Percentiles rank a stretch among this genome's conserved stretches.
These are phyloP conservation scores for Pistacia vera DNA, from an alignment of 345 rosid species.

Conservation along the genomic window DNA sequence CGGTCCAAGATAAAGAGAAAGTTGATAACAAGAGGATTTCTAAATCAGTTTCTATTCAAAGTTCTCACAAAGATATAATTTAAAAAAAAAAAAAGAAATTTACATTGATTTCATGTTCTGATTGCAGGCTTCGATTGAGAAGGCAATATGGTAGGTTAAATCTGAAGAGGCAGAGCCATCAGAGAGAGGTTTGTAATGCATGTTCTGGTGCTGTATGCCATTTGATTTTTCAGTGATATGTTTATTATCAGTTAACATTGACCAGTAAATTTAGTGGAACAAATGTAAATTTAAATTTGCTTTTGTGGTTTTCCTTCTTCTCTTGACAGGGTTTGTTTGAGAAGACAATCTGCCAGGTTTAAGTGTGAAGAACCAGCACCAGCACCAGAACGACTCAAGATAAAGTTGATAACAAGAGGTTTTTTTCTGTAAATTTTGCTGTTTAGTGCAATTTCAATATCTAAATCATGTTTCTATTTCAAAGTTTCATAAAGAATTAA, in stretches of 20 bases:
- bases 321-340: slow-evolving; percentile 13
- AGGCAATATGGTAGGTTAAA: slow-evolving; percentile 31
- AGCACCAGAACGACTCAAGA: slow-evolving; percentile 9
- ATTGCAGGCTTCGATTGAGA: slow-evolving; percentile 29
- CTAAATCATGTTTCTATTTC: neutral
- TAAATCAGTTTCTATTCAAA: neutral
- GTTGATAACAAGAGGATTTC: slow-evolving; percentile 37
- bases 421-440: slow-evolving; percentile 8
- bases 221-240: neutral
- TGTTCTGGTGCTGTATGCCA: neutral
- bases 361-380: slow-evolving; percentile 18
- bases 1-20: slow-evolving; percentile 31
- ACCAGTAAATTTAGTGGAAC: neutral
- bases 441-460: slow-evolving; percentile 14
- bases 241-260: neutral
- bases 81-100: neutral
- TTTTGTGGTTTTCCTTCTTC: neutral
- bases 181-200: slow-evolving; percentile 14
- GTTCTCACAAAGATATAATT: neutral
- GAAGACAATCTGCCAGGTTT: slow-evolving; percentile 23
- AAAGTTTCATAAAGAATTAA: neutral
- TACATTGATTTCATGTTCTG: neutral
- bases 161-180: slow-evolving; percentile 32
- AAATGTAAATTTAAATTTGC: neutral
- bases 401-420: slow-evolving; percentile 35